A percentile compares a stretch with the other conserved stretches of the same genome.
Evolutionary conservation across 441 rosid genomes (phyloP).

Genomic region (Monsonia emarginata): DNA sequence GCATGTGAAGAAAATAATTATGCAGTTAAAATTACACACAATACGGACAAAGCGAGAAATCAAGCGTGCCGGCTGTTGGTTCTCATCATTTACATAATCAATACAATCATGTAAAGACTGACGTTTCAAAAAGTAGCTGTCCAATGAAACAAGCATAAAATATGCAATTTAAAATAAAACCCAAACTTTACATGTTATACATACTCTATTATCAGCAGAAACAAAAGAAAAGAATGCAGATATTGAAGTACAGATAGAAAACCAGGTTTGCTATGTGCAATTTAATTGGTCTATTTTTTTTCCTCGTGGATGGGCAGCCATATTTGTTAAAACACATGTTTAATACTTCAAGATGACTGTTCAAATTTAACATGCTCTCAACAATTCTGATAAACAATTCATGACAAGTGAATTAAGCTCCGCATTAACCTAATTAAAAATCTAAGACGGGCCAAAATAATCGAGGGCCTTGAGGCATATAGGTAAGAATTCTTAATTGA

Average conservation of each 20-base stretch:
- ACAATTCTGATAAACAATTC: no score
- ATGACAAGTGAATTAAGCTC: no score
- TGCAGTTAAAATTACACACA: slow-evolving; percentile 34
- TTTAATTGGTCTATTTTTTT: not conserved
- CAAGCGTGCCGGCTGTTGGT: slow-evolving; percentile 45
- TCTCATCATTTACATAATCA: slow-evolving; percentile 55
- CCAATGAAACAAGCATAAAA: slow-evolving; percentile 21
- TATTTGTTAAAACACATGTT: not conserved
- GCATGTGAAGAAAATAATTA: slow-evolving; percentile 2
- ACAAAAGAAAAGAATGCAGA: slow-evolving; percentile 8
- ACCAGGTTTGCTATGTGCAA: not conserved
- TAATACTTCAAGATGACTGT: not conserved
- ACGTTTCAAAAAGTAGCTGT: slow-evolving; percentile 64
- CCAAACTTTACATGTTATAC: slow-evolving; percentile 9
- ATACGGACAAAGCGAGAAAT: slow-evolving; percentile 64
- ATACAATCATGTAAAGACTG: slow-evolving; percentile 52
- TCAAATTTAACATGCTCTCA: not conserved
- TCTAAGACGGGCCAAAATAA: no score
- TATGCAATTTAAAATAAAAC: slow-evolving; percentile 7
- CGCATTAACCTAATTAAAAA: no score
- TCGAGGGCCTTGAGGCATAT: no score
- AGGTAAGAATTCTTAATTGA: no score
- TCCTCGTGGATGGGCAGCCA: not conserved
- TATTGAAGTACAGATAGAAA: not conserved
- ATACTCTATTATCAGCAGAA: slow-evolving; percentile 1